Conservation (phyloP, 2,329 filamentous ascomycete species). For the Diaporthe ilicicola region DNA sequence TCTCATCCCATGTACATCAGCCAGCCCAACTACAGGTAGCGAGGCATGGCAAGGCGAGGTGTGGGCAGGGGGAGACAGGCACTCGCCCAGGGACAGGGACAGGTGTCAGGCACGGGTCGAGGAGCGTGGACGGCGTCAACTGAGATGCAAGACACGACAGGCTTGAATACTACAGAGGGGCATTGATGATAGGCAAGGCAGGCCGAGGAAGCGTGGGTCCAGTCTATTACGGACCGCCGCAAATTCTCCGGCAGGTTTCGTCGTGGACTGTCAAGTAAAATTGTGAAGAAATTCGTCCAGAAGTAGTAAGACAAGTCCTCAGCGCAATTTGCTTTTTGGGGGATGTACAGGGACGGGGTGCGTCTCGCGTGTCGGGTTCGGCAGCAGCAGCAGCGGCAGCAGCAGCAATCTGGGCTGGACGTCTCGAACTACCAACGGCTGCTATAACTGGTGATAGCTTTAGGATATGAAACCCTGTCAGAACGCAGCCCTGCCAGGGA, state of each 20-base stretch:
- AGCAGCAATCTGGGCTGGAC: constrained; percentile 25
- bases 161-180: constrained; percentile 24
- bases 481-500: constrained; percentile 25
- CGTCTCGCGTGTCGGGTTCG: constrained; percentile 35
- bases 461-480: constrained; percentile 29
- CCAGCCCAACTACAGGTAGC: constrained; percentile 16
- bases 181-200: constrained; percentile 31
- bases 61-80: constrained; percentile 14
- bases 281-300: constrained; percentile 30
- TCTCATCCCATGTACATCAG: constrained; percentile 17
- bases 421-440: constrained; percentile 29
- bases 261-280: constrained; percentile 31
- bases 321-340: constrained; percentile 34
- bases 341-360: constrained; percentile 33
- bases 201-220: constrained; percentile 33
- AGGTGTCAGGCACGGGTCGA: constrained; percentile 30
- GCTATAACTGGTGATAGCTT: constrained; percentile 16
- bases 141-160: constrained; percentile 27
- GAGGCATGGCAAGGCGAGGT: constrained; percentile 24
- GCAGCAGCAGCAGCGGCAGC: constrained; percentile 5
- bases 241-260: constrained; percentile 36
- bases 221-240: constrained; percentile 34
- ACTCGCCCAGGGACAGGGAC: constrained; percentile 25
- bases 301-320: constrained; percentile 34
- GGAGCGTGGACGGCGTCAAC: constrained; percentile 25